phyloP scores from a whole-genome alignment of 1,139 yeast species.

The Debaryomyces udenii region DNA sequence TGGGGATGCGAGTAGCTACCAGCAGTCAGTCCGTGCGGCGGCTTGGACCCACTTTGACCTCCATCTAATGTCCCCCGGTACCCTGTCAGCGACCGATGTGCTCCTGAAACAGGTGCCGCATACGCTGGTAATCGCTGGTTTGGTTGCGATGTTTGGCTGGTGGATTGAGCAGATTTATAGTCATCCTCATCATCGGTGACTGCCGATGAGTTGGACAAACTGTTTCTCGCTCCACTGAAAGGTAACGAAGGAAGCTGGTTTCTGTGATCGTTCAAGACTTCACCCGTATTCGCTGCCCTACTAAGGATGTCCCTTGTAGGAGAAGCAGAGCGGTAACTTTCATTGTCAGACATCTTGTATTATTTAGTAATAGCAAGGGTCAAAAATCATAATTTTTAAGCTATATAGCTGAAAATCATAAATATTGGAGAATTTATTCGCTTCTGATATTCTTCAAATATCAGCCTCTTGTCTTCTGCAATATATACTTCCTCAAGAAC shows the following conservation, averaged over 20 bases:
- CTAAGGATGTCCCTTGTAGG: constrained; percentile 34
- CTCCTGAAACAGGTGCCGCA: neutral
- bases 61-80: neutral
- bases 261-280: constrained; percentile 59
- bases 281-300: constrained; percentile 45
- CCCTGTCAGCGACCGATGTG: neutral
- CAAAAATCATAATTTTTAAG: constrained; percentile 7
- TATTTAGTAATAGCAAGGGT: constrained; percentile 5
- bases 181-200: constrained; percentile 15
- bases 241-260: constrained; percentile 52
- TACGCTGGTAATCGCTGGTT: neutral
- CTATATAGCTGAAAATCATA: constrained; percentile 3
- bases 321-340: constrained; percentile 43
- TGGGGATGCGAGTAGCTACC: constrained; percentile 2
- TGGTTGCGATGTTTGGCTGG: neutral
- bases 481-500: too few relatives aligned
- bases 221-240: constrained; percentile 11
- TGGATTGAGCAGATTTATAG: constrained; percentile 11
- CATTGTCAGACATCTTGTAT: constrained; percentile 48
- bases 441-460: neutral
- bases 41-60: neutral
- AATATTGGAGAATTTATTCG: constrained; percentile 2
- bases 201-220: constrained; percentile 14
- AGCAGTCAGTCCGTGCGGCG: neutral
- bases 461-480: neutral